phyloP scores from a whole-genome alignment of 768 basidiomycete species.

The Cyathus striatus region DNA sequence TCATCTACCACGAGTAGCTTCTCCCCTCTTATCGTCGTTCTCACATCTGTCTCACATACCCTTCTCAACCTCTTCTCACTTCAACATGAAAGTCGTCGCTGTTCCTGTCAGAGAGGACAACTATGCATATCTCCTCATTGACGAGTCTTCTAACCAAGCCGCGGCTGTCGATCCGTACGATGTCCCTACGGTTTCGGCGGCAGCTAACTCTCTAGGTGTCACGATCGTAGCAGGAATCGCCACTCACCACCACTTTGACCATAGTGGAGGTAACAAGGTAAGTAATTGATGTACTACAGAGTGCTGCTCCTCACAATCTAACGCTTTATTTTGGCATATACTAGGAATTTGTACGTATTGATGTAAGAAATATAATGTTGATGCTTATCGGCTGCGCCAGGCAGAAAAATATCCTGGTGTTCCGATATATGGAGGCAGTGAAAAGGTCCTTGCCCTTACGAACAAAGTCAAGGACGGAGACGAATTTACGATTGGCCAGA shows the following conservation, averaged over 20 bases:
- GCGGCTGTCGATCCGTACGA: slow-evolving; percentile 82
- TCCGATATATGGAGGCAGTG: slow-evolving; percentile 79
- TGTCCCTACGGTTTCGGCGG: slow-evolving; percentile 58
- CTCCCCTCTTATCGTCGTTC: neutral
- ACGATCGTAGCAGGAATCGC: slow-evolving; percentile 72
- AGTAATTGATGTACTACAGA: neutral
- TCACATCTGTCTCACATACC: neutral
- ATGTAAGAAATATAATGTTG: too few species aligned
- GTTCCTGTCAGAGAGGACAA: slow-evolving; percentile 80
- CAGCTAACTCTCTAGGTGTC: slow-evolving; percentile 58
- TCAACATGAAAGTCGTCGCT: slow-evolving; percentile 67
- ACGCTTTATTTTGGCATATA: neutral
- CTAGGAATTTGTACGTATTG: slow-evolving; percentile 47
- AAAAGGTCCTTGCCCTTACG: slow-evolving; percentile 60
- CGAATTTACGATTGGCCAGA: slow-evolving; percentile 67
- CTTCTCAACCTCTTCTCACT: too few species aligned
- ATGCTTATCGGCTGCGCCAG: slow-evolving; percentile 16
- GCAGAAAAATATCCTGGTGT: slow-evolving; percentile 38
- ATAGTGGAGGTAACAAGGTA: slow-evolving; percentile 84
- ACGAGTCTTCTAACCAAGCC: slow-evolving; percentile 59
- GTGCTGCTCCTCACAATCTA: slow-evolving; percentile 3
- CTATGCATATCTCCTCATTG: slow-evolving; percentile 80
- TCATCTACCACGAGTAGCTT: too few species aligned
- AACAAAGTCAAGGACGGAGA: slow-evolving; percentile 77
- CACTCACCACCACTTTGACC: slow-evolving; percentile 91